phyloP scores from a whole-genome alignment of 257 asterid species.

The Jaltomata sinuosa region DNA sequence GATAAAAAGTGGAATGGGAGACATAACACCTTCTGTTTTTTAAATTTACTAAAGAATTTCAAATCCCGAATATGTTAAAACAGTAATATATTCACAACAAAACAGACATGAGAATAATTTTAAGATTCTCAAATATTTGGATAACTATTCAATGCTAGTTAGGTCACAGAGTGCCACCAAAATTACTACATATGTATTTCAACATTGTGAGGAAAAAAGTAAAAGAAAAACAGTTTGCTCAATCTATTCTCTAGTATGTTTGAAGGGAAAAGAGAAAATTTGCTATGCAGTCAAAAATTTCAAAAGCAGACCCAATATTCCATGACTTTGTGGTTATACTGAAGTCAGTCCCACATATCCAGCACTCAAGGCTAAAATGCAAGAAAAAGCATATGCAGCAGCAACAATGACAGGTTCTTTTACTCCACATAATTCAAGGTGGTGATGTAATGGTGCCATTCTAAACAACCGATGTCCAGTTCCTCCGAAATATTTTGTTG shows the following conservation, averaged over 20 bases:
- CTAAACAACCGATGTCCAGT: slow-evolving; percentile 35
- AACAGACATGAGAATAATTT: not conserved
- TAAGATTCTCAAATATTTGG: not conserved
- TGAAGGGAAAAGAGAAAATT: not conserved
- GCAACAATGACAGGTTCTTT: slow-evolving; percentile 59
- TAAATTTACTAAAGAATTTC: not conserved
- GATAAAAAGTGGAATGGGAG: not conserved
- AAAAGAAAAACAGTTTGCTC: not conserved
- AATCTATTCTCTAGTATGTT: not conserved
- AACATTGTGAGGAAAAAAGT: not conserved
- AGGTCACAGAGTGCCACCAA: not conserved
- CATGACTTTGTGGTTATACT: slow-evolving; percentile 29
- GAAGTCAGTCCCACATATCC: slow-evolving; percentile 66
- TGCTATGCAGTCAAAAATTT: not conserved
- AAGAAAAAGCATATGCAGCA: slow-evolving; percentile 50
- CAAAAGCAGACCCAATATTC: not conserved
- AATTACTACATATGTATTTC: not conserved
- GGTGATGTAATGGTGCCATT: slow-evolving; percentile 57
- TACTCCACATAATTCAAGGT: slow-evolving; percentile 54
- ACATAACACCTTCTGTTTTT: not conserved
- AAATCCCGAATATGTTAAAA: not conserved
- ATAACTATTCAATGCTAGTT: not conserved
- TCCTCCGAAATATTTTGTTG: slow-evolving; percentile 29
- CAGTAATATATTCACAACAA: not conserved
- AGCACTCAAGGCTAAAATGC: slow-evolving; percentile 45